These are phyloP conservation scores for Rickenella mellea DNA, from an alignment of 768 basidiomycete genomes.

Conservation along the genomic window DNA sequence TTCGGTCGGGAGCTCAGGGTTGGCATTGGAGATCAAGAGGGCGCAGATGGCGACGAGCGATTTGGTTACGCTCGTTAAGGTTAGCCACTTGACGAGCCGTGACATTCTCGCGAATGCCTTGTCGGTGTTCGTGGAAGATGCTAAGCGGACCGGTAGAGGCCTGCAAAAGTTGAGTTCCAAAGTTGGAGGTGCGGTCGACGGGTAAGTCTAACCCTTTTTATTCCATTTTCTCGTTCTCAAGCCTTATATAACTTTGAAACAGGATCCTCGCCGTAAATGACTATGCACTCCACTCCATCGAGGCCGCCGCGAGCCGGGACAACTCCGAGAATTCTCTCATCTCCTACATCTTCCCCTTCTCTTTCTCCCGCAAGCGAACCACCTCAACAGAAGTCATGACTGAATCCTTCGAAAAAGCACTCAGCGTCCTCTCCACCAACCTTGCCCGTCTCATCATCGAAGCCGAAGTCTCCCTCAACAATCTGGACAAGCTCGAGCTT, in stretches of 20 bases:
- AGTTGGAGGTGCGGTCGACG: conserved; percentile 68
- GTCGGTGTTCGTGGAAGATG: conserved; percentile 46
- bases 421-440: conserved; percentile 44
- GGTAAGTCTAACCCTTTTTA: conserved; percentile 44
- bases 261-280: conserved; percentile 72
- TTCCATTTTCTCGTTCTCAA: background rate
- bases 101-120: conserved; percentile 46
- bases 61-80: conserved; percentile 48
- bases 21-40: conserved; percentile 64
- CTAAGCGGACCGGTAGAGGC: conserved; percentile 48
- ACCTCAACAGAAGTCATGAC: conserved; percentile 30
- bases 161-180: conserved; percentile 56
- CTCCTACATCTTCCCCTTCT: conserved; percentile 19
- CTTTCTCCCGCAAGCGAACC: conserved; percentile 16
- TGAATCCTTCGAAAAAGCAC: conserved; percentile 50
- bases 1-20: conserved; percentile 43
- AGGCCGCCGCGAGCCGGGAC: conserved; percentile 22
- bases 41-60: conserved; percentile 72
- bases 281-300: conserved; percentile 54
- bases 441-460: conserved; percentile 56
- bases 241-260: background rate
- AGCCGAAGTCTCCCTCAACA: conserved; percentile 44
- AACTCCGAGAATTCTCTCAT: conserved; percentile 12
- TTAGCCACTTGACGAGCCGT: conserved; percentile 52
- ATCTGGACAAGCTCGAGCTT: conserved; percentile 56